These are phyloP conservation scores for Aspergillus cavernicola DNA, from an alignment of 495 filamentous ascomycete species.

Conservation along the genomic window DNA sequence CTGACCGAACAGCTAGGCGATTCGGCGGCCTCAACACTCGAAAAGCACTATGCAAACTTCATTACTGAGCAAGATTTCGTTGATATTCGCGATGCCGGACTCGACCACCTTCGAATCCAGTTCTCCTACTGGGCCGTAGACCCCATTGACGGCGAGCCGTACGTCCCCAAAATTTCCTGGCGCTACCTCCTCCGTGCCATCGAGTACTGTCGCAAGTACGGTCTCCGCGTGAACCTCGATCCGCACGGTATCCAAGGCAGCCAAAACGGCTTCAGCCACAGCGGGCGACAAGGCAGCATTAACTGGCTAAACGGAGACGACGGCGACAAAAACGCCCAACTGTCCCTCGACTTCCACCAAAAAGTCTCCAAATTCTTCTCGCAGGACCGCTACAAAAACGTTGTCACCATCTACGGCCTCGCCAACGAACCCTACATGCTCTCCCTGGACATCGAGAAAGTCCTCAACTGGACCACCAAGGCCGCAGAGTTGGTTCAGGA, in stretches of 20 bases:
- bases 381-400: conserved; percentile 78
- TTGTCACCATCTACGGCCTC: conserved; percentile 80
- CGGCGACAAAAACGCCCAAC: conserved; percentile 58
- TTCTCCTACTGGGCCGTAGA: conserved; percentile 94
- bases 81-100: conserved; percentile 80
- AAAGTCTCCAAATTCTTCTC: conserved; percentile 80
- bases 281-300: conserved; percentile 67
- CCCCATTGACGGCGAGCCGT: conserved; percentile 83
- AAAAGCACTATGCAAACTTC: conserved; percentile 88
- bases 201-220: conserved; percentile 91
- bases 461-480: conserved; percentile 65
- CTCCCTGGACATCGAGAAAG: conserved; percentile 49
- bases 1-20: conserved; percentile 66
- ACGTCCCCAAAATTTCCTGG: conserved; percentile 84
- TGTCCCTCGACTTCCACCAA: conserved; percentile 78
- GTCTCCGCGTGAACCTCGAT: conserved; percentile 90
- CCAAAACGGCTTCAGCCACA: conserved; percentile 91
- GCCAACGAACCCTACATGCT: conserved; percentile 87
- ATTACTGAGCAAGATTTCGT: conserved; percentile 77
- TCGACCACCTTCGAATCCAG: conserved; percentile 94
- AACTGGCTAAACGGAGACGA: conserved; percentile 76
- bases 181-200: conserved; percentile 90
- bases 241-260: conserved; percentile 81
- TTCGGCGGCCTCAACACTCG: conserved; percentile 57
- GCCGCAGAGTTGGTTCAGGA: conserved; percentile 62